Conservation (phyloP, 495 filamentous ascomycete species). For the Xylaria telfairii region DNA sequence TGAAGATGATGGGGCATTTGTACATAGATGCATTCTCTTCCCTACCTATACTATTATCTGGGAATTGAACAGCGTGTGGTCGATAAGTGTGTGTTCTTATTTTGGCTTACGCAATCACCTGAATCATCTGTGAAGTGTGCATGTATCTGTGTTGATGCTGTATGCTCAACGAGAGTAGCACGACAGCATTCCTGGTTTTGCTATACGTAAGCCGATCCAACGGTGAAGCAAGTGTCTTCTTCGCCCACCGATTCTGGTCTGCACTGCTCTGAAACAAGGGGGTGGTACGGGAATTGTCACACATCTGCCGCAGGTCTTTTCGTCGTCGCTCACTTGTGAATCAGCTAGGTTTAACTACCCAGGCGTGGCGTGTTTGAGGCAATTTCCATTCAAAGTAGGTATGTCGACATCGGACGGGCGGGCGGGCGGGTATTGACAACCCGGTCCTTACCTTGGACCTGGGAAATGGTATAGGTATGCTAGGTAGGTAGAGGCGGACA, state of each 20-base stretch:
- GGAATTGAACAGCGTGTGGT: background rate
- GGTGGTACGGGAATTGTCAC: background rate
- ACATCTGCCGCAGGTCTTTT: conserved; percentile 9
- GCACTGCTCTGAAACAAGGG: conserved; percentile 5
- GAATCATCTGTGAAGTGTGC: background rate
- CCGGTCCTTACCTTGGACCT: background rate
- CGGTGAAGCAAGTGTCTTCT: background rate
- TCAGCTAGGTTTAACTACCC: background rate
- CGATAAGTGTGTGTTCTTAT: background rate
- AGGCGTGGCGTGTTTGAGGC: conserved; percentile 2
- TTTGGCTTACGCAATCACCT: background rate
- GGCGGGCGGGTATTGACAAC: background rate
- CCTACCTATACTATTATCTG: background rate
- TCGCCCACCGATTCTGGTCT: background rate
- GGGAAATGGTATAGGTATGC: no score
- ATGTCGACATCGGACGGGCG: no score
- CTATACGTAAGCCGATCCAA: background rate
- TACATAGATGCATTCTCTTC: background rate
- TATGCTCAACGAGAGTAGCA: background rate
- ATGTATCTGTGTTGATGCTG: background rate
- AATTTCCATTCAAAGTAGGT: background rate
- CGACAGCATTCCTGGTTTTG: background rate
- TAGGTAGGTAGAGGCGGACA: background rate
- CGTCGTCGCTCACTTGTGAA: background rate
- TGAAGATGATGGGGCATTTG: conserved; percentile 4